Base-by-base conservation (phyloP, 768 basidiomycete species). In the Calocybe cyanea region DNA sequence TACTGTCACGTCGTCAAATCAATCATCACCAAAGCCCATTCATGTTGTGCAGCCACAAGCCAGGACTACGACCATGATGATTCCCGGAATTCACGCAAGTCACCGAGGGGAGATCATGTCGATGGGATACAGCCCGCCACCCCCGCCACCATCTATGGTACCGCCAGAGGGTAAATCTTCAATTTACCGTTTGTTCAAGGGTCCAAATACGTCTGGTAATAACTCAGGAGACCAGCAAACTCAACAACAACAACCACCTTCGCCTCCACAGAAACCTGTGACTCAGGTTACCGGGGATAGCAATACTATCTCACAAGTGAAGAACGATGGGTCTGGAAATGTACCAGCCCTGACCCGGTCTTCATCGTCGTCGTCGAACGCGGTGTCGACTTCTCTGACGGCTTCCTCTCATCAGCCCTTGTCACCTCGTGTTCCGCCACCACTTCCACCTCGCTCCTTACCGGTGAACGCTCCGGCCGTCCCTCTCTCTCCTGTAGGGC, bases 61-160 rank as follows among this genome's bases (percentile, higher is more conserved):
- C 23, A 85, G 80, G 55, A 84, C 76, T 33, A 92, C 80, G 55
- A 84, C 76, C 32, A 92, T 92, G 90, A 82, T 79, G 11, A 92
- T 92, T 51, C 90, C 90, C 7, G 87, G 87, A 1, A 92, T 92
- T 49, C 89, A 91, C 56, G 87, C 80, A 2, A 87, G 82, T 54
- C 84, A 91, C 57, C 80, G 79, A n/a, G 86, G 85, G 7, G 87
- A 92, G 50, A 78, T 91, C 34, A 87, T 88, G 82, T 85, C 88
- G 3, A 75, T 92, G 74, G 90, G 90, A 9, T 83, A 87, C 55
- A 77, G 79, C 45, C 80, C 85, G 9, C 71, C 76, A 33, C 52
- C 49, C 4, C 63, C 68, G 35, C 57, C 67, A 13, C 57, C 66
- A 0, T 50, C 64, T 9, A 52, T 61, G 18, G 54, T 63, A 7